These are phyloP conservation scores for Westerdykella sp. DNA, from an alignment of 2,329 filamentous ascomycete species.

Conservation along the genomic window DNA sequence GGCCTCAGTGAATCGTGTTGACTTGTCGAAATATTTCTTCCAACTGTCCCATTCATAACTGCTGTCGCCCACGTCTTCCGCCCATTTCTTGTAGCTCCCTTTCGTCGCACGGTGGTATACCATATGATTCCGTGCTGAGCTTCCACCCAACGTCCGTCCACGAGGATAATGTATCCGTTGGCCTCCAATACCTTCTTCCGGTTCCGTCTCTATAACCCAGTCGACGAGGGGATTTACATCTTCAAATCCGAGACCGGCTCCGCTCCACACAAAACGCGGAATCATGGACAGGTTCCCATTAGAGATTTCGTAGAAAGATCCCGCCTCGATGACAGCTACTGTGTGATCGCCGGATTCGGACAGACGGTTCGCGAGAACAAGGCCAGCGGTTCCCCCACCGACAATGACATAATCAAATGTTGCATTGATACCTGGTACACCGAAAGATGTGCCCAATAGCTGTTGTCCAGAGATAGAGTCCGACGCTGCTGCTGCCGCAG, in stretches of 20 bases:
- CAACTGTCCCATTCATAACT: too few relatives aligned
- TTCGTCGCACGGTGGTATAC: too few relatives aligned
- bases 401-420: conserved; percentile 24
- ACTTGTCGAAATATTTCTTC: too few relatives aligned
- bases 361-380: conserved; percentile 17
- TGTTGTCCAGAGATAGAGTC: conserved; percentile 11
- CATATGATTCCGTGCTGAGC: too few relatives aligned
- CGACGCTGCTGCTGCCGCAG: background rate
- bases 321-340: conserved; percentile 25
- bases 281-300: conserved; percentile 19
- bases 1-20: too few relatives aligned
- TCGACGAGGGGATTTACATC: conserved; percentile 22
- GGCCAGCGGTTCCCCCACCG: conserved; percentile 20
- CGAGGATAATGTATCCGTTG: too few relatives aligned
- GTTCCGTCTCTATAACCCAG: conserved; percentile 19
- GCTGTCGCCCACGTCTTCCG: too few relatives aligned
- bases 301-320: conserved; percentile 21
- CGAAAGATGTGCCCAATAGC: conserved; percentile 20
- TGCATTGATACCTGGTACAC: conserved; percentile 14
- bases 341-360: conserved; percentile 6
- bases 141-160: too few relatives aligned
- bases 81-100: too few relatives aligned
- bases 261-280: conserved; percentile 10
- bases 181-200: conserved; percentile 9
- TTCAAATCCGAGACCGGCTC: conserved; percentile 6